Conservation (phyloP, 1,284 basidiomycete genomes). For the Gymnopus androsaceus region DNA sequence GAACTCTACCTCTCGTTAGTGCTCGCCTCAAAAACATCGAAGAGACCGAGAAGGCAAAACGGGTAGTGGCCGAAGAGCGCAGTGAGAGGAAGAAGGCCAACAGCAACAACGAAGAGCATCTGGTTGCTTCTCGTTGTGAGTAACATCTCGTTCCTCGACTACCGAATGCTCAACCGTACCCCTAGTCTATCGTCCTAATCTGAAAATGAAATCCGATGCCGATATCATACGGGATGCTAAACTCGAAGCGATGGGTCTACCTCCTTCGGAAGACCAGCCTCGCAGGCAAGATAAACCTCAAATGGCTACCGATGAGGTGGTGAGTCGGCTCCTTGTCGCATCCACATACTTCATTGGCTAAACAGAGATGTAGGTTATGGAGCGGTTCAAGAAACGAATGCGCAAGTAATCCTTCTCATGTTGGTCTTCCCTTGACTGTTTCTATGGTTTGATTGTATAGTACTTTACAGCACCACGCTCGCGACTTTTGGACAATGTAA, state of each 20-base stretch:
- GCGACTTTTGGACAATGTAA: too few relatives aligned
- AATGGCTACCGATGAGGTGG: constrained; percentile 89
- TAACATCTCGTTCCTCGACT: constrained; percentile 15
- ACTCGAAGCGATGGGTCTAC: constrained; percentile 77
- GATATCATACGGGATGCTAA: constrained; percentile 86
- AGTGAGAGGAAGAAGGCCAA: constrained; percentile 52
- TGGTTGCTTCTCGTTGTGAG: constrained; percentile 84
- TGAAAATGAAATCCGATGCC: constrained; percentile 79
- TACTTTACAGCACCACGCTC: too few relatives aligned
- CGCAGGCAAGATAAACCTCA: constrained; percentile 61
- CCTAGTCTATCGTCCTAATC: constrained; percentile 80
- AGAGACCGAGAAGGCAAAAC: constrained; percentile 94
- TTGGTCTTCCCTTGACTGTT: too few relatives aligned
- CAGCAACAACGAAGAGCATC: constrained; percentile 73
- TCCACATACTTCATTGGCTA: constrained; percentile 9
- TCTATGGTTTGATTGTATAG: neutral
- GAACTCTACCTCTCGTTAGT: constrained; percentile 41
- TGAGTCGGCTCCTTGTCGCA: constrained; percentile 38
- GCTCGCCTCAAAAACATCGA: constrained; percentile 92
- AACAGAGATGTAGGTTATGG: constrained; percentile 64
- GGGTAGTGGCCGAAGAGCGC: constrained; percentile 75
- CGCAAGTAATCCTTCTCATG: constrained; percentile 54
- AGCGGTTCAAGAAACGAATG: constrained; percentile 87
- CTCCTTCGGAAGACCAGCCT: constrained; percentile 56
- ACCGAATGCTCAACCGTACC: constrained; percentile 11